phyloP scores from a whole-genome alignment of 495 filamentous ascomycete species.

The Penicillium manginii region DNA sequence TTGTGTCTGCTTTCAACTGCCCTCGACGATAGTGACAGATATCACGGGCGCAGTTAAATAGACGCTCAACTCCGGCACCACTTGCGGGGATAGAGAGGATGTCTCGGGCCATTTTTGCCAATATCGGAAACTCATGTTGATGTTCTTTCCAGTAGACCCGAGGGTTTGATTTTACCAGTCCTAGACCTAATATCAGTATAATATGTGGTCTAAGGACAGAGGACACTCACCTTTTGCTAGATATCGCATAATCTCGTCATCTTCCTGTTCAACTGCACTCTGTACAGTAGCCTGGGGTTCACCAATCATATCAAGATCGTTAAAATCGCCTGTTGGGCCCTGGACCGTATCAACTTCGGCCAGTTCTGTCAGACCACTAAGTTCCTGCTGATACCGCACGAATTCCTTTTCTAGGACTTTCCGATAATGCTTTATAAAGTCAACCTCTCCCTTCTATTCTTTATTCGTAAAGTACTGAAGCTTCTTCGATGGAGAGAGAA shows the following conservation, averaged over 20 bases:
- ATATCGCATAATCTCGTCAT: conserved; percentile 20
- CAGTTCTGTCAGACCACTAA: too few species aligned
- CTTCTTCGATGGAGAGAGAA: too few species aligned
- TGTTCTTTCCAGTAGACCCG: conserved; percentile 17
- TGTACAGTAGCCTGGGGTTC: too few species aligned
- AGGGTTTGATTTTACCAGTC: neutral
- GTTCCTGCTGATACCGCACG: too few species aligned
- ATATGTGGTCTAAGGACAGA: conserved; percentile 1
- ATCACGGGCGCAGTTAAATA: conserved; percentile 21
- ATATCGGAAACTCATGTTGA: conserved; percentile 11
- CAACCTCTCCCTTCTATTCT: too few species aligned
- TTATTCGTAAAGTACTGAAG: too few species aligned
- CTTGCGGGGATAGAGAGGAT: conserved; percentile 15
- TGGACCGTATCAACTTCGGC: too few species aligned
- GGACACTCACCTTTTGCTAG: conserved; percentile 15
- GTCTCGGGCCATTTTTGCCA: conserved; percentile 17
- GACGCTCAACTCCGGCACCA: conserved; percentile 20
- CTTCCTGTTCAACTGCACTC: too few species aligned
- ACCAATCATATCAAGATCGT: too few species aligned
- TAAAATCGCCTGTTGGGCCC: too few species aligned
- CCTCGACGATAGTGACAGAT: conserved; percentile 17
- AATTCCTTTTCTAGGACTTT: too few species aligned
- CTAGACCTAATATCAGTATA: conserved; percentile 1
- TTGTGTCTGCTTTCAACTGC: conserved; percentile 4
- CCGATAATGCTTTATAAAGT: too few species aligned